Base-by-base conservation (phyloP, 139 green algal genomes). In the Dunaliella sp. region DNA sequence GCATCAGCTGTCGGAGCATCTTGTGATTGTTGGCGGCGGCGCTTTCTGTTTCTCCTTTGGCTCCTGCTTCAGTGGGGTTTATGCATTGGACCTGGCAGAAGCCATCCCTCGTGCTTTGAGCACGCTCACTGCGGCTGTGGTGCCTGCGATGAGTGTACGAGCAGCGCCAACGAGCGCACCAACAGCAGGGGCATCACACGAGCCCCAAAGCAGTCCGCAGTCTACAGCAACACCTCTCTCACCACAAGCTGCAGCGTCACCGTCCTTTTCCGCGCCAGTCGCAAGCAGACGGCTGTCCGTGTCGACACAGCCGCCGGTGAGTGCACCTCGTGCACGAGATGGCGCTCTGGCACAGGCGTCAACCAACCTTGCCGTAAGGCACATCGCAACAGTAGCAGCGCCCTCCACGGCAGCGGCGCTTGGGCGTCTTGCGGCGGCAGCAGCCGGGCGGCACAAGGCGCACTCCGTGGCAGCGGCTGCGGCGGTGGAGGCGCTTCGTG, bases 1-100 rank as follows among this genome's bases (percentile, higher is more conserved):
- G n/a, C n/a, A n/a, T n/a, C 36, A 22, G 58, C 33, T n/a, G 1
- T 76, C 12, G 28, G n/a, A 86, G 31, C n/a, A 38, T 37, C 79
- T 91, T 72, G 77, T 85, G 28, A 36, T 92, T 1, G 57, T 93
- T 37, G 91, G 91, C 2, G 91, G 91, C 3, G 91, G 91, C 59
- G 89, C 90, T 2, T 92, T 93, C 76, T 94, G 91, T 86, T 94
- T 94, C 88, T 90, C 86, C 77, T 94, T 94, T 78, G 91, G 91
- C 37, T 90, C 90, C n/a, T 59, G 88, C 0, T 94, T 94, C 86
- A 88, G 82, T 37, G 37, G 36, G 26, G 86, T 73, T 28, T 90
- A 84, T 36, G n/a, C 31, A 7, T 73, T 92, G 72, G 35, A 80
- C 1, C 65, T 92, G 1, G 16, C 28, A 1, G 32, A 30, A 1